phyloP scores from a whole-genome alignment of 352 stramenopile species.

The Pythium apleroticum region DNA sequence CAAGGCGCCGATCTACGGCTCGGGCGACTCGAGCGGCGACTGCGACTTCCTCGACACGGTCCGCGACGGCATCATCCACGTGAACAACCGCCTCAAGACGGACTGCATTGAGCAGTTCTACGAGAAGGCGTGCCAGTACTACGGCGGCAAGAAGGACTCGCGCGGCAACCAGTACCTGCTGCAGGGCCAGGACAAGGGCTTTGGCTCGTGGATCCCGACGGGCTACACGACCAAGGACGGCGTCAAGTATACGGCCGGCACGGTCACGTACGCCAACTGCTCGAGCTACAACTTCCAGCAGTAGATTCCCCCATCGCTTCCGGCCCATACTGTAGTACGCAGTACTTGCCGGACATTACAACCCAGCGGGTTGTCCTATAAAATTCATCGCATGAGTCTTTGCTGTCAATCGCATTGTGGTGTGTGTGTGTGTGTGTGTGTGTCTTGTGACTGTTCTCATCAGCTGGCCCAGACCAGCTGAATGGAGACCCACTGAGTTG shows the following conservation, averaged over 20 bases:
- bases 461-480: not conserved
- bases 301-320: not conserved
- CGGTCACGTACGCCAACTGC: conserved; percentile 31
- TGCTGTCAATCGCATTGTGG: too few species aligned
- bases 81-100: conserved; percentile 64
- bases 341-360: not conserved
- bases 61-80: conserved; percentile 56
- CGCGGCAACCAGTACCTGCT: conserved; percentile 58
- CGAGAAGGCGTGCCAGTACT: conserved; percentile 56
- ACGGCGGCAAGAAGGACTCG: conserved; percentile 33
- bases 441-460: not conserved
- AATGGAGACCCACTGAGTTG: not conserved
- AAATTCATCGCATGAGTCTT: not conserved
- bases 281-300: conserved; percentile 23
- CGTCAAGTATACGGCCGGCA: conserved; percentile 45
- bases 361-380: not conserved
- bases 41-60: conserved; percentile 62
- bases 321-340: too few species aligned
- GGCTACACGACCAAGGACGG: conserved; percentile 64
- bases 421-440: too few species aligned
- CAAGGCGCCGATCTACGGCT: conserved; percentile 48
- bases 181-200: conserved; percentile 60
- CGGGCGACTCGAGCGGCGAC: conserved; percentile 57
- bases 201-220: conserved; percentile 68
- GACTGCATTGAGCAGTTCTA: conserved; percentile 67